Evolutionary conservation across 805 yeast species (phyloP).

Genomic region (Starmerella geochares): DNA sequence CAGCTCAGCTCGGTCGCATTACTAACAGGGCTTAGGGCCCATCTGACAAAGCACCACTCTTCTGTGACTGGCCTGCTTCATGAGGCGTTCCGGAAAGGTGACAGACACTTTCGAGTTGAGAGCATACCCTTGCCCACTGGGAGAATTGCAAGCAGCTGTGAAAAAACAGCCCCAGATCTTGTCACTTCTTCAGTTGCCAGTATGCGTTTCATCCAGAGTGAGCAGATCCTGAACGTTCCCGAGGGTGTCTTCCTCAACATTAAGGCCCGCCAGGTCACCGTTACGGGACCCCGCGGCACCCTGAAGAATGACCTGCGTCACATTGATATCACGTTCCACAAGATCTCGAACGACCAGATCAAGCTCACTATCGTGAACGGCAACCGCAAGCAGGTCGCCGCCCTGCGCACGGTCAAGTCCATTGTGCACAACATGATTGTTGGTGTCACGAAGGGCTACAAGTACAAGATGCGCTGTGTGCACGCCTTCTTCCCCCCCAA

Average conservation of each 20-base stretch:
- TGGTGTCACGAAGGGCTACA: constrained; percentile 99
- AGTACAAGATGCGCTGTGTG: constrained; percentile 99
- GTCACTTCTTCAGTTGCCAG: neutral
- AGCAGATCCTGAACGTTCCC: constrained; percentile 75
- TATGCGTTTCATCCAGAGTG: constrained; percentile 82
- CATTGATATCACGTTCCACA: constrained; percentile 83
- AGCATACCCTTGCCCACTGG: constrained; percentile 4
- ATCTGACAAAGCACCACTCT: neutral
- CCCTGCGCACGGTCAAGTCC: constrained; percentile 96
- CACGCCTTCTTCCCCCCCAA: constrained; percentile 99
- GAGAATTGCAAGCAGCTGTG: neutral
- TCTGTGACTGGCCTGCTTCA: neutral
- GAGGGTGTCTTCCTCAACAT: constrained; percentile 86
- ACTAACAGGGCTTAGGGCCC: constrained; percentile 14
- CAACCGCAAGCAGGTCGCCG: constrained; percentile 99
- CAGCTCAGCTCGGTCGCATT: neutral
- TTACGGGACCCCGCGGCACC: constrained; percentile 96
- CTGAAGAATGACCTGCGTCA: constrained; percentile 85
- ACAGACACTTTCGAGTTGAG: too few species aligned
- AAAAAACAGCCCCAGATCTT: neutral
- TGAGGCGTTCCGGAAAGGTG: too few species aligned
- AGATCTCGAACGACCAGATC: constrained; percentile 60
- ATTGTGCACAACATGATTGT: constrained; percentile 85
- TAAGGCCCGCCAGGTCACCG: constrained; percentile 82
- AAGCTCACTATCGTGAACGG: constrained; percentile 94